Percentiles rank a stretch among this genome's conserved stretches.
phyloP scores from a whole-genome alignment of 148 eudicot species.

The Diospyros kaki region DNA sequence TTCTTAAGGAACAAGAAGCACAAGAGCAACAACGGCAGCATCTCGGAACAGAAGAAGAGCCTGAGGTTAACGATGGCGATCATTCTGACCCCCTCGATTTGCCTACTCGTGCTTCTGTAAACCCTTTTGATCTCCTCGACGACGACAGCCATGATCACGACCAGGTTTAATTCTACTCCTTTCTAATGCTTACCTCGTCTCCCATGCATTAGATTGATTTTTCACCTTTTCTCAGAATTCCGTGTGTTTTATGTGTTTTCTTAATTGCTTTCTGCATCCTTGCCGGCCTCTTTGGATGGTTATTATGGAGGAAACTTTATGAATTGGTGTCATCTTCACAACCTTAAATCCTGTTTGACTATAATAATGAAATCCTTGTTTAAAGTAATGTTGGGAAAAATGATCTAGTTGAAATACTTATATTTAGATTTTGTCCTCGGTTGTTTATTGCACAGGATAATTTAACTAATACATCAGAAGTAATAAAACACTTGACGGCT shows the following conservation, averaged over 20 bases:
- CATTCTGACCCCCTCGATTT: constrained; percentile 26
- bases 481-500: no score
- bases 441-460: no score
- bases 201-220: not conserved
- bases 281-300: not conserved
- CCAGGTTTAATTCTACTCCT: constrained; percentile 19
- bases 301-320: not conserved
- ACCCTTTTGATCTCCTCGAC: constrained; percentile 44
- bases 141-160: constrained; percentile 20
- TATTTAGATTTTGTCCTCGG: not conserved
- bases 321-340: not conserved
- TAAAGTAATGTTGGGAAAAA: not conserved
- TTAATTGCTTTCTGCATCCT: not conserved
- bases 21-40: constrained; percentile 10
- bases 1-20: constrained; percentile 34
- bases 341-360: not conserved
- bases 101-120: constrained; percentile 12
- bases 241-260: not conserved
- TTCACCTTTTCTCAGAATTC: not conserved
- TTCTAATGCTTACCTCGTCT: not conserved
- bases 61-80: constrained; percentile 10
- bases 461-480: no score
- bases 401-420: not conserved
- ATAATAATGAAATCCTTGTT: not conserved
- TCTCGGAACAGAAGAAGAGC: not conserved